Conservation (phyloP, 176 grass and related monocot genomes). For the Zea mays region Zm-B73-REFERENCE-NAM-5.0 NC_050098.1:127563501-127564000, state of each 20-base stretch:
- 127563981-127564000: slow-evolving; percentile 29
- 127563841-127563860: not conserved
- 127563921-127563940: not conserved
- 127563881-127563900: not conserved
- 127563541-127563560: not conserved
- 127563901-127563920: not conserved
- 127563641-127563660: slow-evolving; percentile 4
- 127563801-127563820: not conserved
- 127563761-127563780: not conserved
- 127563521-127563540: not conserved
- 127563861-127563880: no score
- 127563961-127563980: slow-evolving; percentile 4
- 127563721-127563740: not conserved
- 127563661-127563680: slow-evolving; percentile 24
- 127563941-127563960: not conserved
- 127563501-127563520: not conserved
- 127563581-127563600: not conserved
- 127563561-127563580: not conserved
- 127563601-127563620: slow-evolving; percentile 15
- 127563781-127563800: not conserved
- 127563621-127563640: slow-evolving; percentile 26
- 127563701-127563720: slow-evolving; percentile 2
- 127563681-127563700: not conserved
- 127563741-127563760: not conserved
- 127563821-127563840: not conserved